Base-by-base conservation (phyloP, 2,329 filamentous ascomycete genomes). In the Talaromyces sp. region DNA sequence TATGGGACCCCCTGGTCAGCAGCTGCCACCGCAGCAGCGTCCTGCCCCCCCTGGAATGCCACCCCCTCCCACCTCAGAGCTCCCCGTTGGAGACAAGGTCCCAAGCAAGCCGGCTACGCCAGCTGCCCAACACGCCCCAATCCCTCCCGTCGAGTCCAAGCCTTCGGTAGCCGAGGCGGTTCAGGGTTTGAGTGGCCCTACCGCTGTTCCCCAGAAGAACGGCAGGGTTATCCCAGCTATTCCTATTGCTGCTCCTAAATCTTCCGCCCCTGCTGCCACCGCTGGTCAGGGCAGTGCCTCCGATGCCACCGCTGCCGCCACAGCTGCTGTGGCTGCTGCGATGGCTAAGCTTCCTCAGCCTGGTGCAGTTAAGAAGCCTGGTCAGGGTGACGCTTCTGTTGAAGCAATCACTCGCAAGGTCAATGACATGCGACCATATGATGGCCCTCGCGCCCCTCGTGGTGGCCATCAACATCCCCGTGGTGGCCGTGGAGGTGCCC, bases 1-100 rank as follows among this genome's bases (percentile, higher is more conserved):
- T 19, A 80, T 82, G 55, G 84, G 82, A 30, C 81, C 82, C 56
- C 81, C 82, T 37, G 79, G 80, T 33, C 71, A 73, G 45, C 74
- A 73, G 36, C 64, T 61, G 32, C 70, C 70, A 44, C 68, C 73
- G 36, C 74, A 71, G 56, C 71, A 69, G 59, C 69, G 67, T 24
- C 65, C 67, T n/a, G 68, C 63, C 39, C 61, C 66, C 50, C 65
- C 67, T 19, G 63, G 61, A 32, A 57, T 60, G 24, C 61, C 58
- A 27, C 66, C 68, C 48, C 57, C 64, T 8, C 65, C 71, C 39
- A 76, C 75, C 4, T 75, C 75, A 5, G 76, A 78, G 57, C 70
- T 77, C 39, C 75, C 73, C 4, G 72, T 70, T 40, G 69, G 68
- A 49, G 75, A 74, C 16, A 75, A 70, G 54, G 61, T 63, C 13